A percentile compares a stretch with the other conserved stretches of the same genome.
phyloP scores from a whole-genome alignment of 1,284 basidiomycete species.

The Trichosporon inkin region DNA sequence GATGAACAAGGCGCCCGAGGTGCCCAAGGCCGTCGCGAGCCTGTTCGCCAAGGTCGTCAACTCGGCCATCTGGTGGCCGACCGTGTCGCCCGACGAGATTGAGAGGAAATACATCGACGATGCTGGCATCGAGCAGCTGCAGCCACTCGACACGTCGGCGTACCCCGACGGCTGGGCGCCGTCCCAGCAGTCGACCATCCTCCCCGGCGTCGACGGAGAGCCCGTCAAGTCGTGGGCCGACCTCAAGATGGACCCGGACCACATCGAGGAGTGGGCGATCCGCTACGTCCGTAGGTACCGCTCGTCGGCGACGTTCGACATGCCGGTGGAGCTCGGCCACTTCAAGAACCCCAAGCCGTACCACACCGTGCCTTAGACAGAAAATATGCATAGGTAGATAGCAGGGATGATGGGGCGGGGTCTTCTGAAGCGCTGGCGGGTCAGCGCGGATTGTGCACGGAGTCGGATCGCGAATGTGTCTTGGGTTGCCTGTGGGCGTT shows the following conservation, averaged over 20 bases:
- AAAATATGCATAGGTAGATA: conserved; percentile 12
- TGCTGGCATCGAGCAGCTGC: conserved; percentile 58
- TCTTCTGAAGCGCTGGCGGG: too few relatives aligned
- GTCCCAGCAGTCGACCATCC: conserved; percentile 54
- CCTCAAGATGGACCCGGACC: conserved; percentile 63
- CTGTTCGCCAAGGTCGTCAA: conserved; percentile 66
- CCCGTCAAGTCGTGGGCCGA: conserved; percentile 54
- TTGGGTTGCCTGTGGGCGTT: too few relatives aligned
- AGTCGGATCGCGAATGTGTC: too few relatives aligned
- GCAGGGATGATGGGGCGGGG: neutral
- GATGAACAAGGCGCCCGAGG: conserved; percentile 62
- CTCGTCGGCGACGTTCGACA: conserved; percentile 56
- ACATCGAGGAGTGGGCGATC: conserved; percentile 85
- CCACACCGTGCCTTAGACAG: conserved; percentile 52
- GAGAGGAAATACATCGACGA: conserved; percentile 84
- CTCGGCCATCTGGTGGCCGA: conserved; percentile 81
- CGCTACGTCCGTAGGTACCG: conserved; percentile 87
- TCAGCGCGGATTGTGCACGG: too few relatives aligned
- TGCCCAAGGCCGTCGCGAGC: conserved; percentile 73
- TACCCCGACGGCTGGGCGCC: conserved; percentile 46
- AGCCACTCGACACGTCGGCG: conserved; percentile 50
- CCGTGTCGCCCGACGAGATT: conserved; percentile 86
- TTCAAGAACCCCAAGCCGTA: conserved; percentile 50
- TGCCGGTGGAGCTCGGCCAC: conserved; percentile 50
- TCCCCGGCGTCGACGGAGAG: conserved; percentile 48